Base-by-base conservation (phyloP, 352 stramenopile species). In the Phytopythium chamaehyphon region DNA sequence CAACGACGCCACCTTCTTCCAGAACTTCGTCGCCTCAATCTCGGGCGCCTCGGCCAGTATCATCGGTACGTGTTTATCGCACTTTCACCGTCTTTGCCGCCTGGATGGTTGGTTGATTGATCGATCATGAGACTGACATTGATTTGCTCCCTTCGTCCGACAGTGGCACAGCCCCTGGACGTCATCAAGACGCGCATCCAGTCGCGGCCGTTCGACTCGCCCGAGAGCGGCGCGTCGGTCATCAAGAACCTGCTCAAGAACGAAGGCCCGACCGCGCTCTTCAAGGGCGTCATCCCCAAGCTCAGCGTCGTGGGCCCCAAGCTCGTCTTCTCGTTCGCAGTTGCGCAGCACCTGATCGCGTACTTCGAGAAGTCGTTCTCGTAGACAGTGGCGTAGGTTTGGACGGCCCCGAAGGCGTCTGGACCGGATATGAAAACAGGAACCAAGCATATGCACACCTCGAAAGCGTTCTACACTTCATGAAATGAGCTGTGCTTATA, bases 141-240 rank as follows among this genome's bases (percentile, higher is more conserved):
- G 38, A 52, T 36, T 59, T 40, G 49, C 9, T 54, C 40, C 15
- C 21, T 51, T 44, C 37, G 15, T 21, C 8, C 59, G 19, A 31
- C 57, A 77, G 94, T 98, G 24, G 88, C 94, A 1, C 86, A 96
- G 62, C 94, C 94, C 38, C 64, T 95, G 47, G 94, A 98, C 76
- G 93, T 98, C 40, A 94, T 98, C 78, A 98, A 98, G 76, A 98
- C 93, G 39, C 83, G 94, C 54, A 85, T 98, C 42, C 94, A 98
- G 67, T 94, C 88, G 42, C 82, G 88, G 37, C 76, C 90, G 38
- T 98, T 98, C 62, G 88, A 98, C 70, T 97, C 89, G 48, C 92
- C 88, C 1, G 88, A 98, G 64, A 95, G 73, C 55, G 94, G 94
- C 51, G 73, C 87, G 56, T 75, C 79, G 39, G 90, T 98, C 40